Percentiles rank a stretch among this genome's conserved stretches.
These are phyloP conservation scores for Ochromonas danica DNA, from an alignment of 108 stramenopile genomes.

Conservation along the genomic window DNA sequence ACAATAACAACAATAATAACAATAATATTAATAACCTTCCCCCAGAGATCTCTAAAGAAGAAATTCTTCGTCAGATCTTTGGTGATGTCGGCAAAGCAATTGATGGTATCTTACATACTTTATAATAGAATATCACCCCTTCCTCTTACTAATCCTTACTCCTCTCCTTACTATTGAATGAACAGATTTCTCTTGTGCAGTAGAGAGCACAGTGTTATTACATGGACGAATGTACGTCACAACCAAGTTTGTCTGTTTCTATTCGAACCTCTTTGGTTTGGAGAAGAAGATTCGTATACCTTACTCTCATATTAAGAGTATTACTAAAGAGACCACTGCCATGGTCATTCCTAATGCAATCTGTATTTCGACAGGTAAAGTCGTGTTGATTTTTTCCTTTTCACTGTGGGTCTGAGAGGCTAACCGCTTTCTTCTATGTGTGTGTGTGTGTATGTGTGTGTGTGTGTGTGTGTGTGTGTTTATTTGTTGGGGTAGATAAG, in stretches of 20 bases:
- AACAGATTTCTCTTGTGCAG: slow-evolving; percentile 53
- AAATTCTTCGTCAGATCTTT: slow-evolving; percentile 22
- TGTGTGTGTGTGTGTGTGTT: too few species aligned
- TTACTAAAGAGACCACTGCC: slow-evolving; percentile 57
- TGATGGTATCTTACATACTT: slow-evolving; percentile 1
- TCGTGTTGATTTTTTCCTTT: too few species aligned
- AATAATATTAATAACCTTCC: too few species aligned
- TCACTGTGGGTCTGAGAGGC: too few species aligned
- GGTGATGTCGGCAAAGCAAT: slow-evolving; percentile 22
- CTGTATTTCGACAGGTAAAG: slow-evolving; percentile 37
- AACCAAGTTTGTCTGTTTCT: slow-evolving; percentile 44
- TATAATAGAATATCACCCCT: not conserved
- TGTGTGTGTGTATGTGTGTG: too few species aligned
- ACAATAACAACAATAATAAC: too few species aligned
- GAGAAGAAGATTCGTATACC: slow-evolving; percentile 61
- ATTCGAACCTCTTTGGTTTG: slow-evolving; percentile 58
- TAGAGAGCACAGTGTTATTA: slow-evolving; percentile 54
- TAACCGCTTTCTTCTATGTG: not conserved
- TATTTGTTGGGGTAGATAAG: too few species aligned
- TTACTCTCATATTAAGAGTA: slow-evolving; percentile 49
- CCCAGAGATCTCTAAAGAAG: slow-evolving; percentile 3
- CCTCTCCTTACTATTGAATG: not conserved
- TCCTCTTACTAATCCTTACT: not conserved
- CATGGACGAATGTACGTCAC: slow-evolving; percentile 60
- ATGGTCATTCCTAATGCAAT: slow-evolving; percentile 59